Percentiles rank a stretch among this genome's conserved stretches.
phyloP scores from a whole-genome alignment of 257 asterid species.

The Perilla frutescens region DNA sequence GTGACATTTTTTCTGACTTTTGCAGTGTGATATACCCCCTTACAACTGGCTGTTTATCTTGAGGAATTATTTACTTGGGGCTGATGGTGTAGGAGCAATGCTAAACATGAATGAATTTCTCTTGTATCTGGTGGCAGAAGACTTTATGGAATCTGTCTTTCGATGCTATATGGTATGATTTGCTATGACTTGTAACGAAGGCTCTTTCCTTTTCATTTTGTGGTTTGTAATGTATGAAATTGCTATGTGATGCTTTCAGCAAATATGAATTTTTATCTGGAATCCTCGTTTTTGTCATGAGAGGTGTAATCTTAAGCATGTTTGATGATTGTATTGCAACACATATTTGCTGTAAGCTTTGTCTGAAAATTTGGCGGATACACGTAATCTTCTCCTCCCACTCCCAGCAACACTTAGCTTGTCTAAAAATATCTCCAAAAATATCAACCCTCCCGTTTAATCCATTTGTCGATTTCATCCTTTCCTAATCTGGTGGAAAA shows the following conservation, averaged over 20 bases:
- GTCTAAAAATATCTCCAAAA: too few relatives aligned
- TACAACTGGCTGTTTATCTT: neutral
- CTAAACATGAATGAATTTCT: neutral
- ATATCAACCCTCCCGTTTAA: too few relatives aligned
- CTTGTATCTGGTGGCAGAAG: neutral
- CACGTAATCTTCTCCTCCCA: too few relatives aligned
- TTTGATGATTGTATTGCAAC: too few relatives aligned
- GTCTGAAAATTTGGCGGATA: too few relatives aligned
- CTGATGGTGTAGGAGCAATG: neutral
- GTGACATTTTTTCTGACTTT: neutral
- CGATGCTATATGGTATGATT: neutral
- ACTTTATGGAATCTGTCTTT: neutral
- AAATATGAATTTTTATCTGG: neutral
- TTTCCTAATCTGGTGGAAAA: too few relatives aligned
- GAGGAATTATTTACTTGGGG: neutral
- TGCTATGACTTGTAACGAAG: neutral
- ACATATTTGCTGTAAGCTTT: too few relatives aligned
- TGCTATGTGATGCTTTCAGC: neutral
- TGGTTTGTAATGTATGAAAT: conserved; percentile 1
- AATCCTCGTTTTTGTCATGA: too few relatives aligned
- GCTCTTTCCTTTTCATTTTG: neutral
- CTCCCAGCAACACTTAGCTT: too few relatives aligned
- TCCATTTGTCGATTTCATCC: too few relatives aligned
- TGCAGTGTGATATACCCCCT: neutral
- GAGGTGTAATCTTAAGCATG: too few relatives aligned